Percentiles rank a stretch among this genome's conserved stretches.
phyloP scores from a whole-genome alignment of 78 protist genomes.

The Trichosphaerium sp. region DNA sequence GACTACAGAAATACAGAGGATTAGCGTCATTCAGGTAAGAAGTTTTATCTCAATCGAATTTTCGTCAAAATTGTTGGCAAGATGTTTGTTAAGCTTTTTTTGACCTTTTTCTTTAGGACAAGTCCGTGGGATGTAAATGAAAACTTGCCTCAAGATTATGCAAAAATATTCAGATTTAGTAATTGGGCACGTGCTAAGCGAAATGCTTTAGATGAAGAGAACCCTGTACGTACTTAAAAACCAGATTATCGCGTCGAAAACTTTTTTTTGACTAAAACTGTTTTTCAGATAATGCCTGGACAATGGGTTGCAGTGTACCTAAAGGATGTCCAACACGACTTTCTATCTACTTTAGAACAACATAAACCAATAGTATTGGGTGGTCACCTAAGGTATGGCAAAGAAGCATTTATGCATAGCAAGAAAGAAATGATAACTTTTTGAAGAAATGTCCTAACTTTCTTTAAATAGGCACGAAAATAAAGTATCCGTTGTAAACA shows the following conservation, averaged over 20 bases:
- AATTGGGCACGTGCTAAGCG: slow-evolving; percentile 37
- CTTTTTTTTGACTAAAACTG: background rate
- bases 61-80: no score
- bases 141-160: slow-evolving; percentile 89
- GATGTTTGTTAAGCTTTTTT: no score
- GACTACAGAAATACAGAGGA: slow-evolving; percentile 79
- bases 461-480: slow-evolving; percentile 72
- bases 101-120: slow-evolving; percentile 31
- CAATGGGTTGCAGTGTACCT: slow-evolving; percentile 45
- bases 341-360: background rate
- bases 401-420: background rate
- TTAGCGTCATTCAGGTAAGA: slow-evolving; percentile 22
- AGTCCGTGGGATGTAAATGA: slow-evolving; percentile 93
- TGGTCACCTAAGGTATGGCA: background rate
- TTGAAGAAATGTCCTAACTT: background rate
- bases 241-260: background rate
- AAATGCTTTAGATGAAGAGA: background rate
- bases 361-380: background rate
- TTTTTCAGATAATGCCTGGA: slow-evolving; percentile 3
- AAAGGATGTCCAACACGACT: slow-evolving; percentile 11
- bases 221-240: background rate
- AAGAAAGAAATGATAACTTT: background rate
- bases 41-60: no score
- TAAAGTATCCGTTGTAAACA: slow-evolving; percentile 76
- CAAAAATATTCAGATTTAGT: slow-evolving; percentile 78